Evolutionary conservation across 2,329 filamentous ascomycete species (phyloP).

Genomic region (Decorospora gaudefroyi): DNA sequence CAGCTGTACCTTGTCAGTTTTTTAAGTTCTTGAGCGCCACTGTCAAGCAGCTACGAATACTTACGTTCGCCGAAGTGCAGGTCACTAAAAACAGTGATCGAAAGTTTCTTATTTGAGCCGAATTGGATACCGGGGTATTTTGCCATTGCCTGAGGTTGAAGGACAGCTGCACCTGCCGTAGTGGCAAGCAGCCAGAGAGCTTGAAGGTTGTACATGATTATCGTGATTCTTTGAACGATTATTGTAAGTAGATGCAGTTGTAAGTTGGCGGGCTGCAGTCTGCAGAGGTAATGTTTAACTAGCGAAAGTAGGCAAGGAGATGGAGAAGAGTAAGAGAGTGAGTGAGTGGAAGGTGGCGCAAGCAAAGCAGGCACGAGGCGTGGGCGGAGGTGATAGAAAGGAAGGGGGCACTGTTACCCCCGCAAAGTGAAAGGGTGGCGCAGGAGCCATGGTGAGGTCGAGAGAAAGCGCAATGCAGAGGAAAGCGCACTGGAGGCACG

Average conservation of each 20-base stretch:
- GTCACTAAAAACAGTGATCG: constrained; percentile 67
- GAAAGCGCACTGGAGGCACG: no score
- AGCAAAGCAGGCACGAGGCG: no score
- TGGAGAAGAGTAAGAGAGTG: not conserved
- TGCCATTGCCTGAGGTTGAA: constrained; percentile 2
- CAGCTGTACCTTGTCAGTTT: constrained; percentile 20
- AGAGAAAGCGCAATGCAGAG: not conserved
- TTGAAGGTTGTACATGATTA: constrained; percentile 26
- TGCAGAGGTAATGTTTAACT: no score
- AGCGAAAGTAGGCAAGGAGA: not conserved
- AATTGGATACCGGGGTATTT: constrained; percentile 36
- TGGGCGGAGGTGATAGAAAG: not conserved
- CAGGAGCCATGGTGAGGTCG: not conserved
- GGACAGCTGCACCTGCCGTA: constrained; percentile 9
- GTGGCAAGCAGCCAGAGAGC: constrained; percentile 18
- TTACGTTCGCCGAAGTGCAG: constrained; percentile 72
- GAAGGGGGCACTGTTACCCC: not conserved
- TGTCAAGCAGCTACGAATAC: constrained; percentile 33
- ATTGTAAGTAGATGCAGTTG: not conserved
- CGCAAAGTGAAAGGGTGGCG: not conserved
- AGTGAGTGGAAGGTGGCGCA: no score
- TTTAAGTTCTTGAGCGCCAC: no score
- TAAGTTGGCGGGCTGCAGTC: not conserved
- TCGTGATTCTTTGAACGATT: not conserved
- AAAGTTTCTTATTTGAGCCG: constrained; percentile 48